These are phyloP conservation scores for Diaporthe eres DNA, from an alignment of 2,329 filamentous ascomycete genomes.

Conservation along the genomic window DNA sequence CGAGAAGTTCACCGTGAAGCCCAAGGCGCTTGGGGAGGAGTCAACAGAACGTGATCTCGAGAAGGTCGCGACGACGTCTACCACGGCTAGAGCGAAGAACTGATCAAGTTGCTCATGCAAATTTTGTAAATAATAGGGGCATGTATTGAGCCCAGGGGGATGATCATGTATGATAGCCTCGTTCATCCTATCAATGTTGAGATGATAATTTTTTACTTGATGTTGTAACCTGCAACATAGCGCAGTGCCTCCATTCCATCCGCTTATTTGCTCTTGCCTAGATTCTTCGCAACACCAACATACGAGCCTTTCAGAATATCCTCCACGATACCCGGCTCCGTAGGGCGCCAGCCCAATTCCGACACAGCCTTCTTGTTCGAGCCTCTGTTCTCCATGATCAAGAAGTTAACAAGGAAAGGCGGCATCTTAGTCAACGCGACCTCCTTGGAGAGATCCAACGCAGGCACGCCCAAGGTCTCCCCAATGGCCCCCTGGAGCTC, in stretches of 20 bases:
- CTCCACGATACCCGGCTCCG: slow-evolving; percentile 52
- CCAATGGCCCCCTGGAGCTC: slow-evolving; percentile 44
- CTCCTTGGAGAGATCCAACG: slow-evolving; percentile 45
- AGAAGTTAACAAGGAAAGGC: slow-evolving; percentile 51
- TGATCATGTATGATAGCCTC: not conserved
- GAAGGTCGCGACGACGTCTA: slow-evolving; percentile 13
- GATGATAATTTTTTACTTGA: not conserved
- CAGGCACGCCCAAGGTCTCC: slow-evolving; percentile 44
- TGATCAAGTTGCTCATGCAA: not conserved
- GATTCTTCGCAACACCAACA: slow-evolving; percentile 37
- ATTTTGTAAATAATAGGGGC: not conserved
- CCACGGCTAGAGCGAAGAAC: not conserved
- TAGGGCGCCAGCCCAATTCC: slow-evolving; percentile 56
- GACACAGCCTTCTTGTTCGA: slow-evolving; percentile 54
- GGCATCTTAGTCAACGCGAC: slow-evolving; percentile 49
- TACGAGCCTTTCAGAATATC: slow-evolving; percentile 50
- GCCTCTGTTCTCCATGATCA: slow-evolving; percentile 52
- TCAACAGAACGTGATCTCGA: slow-evolving; percentile 6
- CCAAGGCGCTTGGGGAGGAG: slow-evolving; percentile 19
- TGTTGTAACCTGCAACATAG: not conserved
- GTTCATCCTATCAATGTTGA: not conserved
- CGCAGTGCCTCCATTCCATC: not conserved
- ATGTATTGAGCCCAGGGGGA: not conserved
- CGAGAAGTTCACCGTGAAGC: slow-evolving; percentile 38
- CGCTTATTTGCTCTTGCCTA: not conserved